A percentile compares a stretch with the other conserved stretches of the same genome.
phyloP scores from a whole-genome alignment of 2,329 filamentous ascomycete genomes.

The Cladosporium sp. region DNA sequence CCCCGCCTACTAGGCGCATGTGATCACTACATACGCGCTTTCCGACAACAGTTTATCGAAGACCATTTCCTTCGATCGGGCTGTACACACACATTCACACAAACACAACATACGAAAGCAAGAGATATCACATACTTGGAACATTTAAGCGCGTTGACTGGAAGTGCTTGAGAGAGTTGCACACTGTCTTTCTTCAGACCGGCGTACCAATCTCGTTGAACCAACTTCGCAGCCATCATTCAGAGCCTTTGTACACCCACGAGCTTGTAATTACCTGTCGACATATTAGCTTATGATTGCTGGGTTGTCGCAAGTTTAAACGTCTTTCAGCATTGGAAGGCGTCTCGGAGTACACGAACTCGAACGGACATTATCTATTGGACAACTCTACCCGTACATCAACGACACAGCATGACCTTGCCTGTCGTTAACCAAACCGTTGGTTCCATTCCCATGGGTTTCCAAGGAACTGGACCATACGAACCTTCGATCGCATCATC shows the following conservation, averaged over 20 bases:
- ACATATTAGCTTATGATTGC: slow-evolving; percentile 15
- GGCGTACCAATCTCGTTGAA: neutral
- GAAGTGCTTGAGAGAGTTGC: neutral
- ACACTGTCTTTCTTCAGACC: neutral
- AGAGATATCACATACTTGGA: slow-evolving; percentile 12
- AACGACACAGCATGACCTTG: slow-evolving; percentile 25
- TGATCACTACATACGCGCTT: slow-evolving; percentile 6
- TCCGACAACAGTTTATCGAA: slow-evolving; percentile 9
- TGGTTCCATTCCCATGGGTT: slow-evolving; percentile 31
- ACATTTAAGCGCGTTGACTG: slow-evolving; percentile 10
- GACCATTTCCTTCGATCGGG: neutral
- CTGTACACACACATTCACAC: slow-evolving; percentile 4
- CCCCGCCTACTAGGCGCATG: neutral
- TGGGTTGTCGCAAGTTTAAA: slow-evolving; percentile 13
- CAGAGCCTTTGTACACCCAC: slow-evolving; percentile 4
- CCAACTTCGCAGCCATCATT: neutral
- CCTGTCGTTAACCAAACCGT: slow-evolving; percentile 16
- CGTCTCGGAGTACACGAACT: slow-evolving; percentile 21
- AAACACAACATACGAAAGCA: slow-evolving; percentile 7
- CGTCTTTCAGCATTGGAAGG: slow-evolving; percentile 30
- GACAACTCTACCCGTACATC: slow-evolving; percentile 21
- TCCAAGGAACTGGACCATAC: slow-evolving; percentile 50
- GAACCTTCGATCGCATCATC: slow-evolving; percentile 68
- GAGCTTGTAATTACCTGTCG: slow-evolving; percentile 11
- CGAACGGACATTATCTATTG: slow-evolving; percentile 24